A percentile compares a stretch with the other conserved stretches of the same genome.
These are phyloP conservation scores for Aspergillus brunneoviolaceus DNA, from an alignment of 2,329 filamentous ascomycete species.

Conservation along the genomic window DNA sequence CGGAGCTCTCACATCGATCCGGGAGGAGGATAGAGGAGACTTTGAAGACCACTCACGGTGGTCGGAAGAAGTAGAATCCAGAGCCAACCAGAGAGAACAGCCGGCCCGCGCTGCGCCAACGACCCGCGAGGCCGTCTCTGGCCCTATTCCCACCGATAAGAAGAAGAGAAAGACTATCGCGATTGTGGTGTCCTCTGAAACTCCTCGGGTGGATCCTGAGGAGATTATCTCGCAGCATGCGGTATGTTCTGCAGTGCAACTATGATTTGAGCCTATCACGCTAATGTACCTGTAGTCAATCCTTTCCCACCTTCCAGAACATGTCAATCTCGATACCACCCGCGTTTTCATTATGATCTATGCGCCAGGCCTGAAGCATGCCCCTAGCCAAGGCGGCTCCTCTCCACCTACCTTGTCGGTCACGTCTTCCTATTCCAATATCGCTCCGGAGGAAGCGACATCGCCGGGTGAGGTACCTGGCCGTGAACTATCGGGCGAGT, in stretches of 20 bases:
- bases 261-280: slow-evolving; percentile 1
- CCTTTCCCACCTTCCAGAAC: slow-evolving; percentile 80
- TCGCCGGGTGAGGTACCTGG: slow-evolving; percentile 43
- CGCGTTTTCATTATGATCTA: slow-evolving; percentile 90
- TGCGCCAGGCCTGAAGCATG: slow-evolving; percentile 73
- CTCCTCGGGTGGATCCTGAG: slow-evolving; percentile 57
- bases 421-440: slow-evolving; percentile 84
- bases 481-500: slow-evolving; percentile 50
- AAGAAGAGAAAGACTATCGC: slow-evolving; percentile 75
- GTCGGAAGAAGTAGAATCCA: slow-evolving; percentile 83
- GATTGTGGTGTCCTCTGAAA: slow-evolving; percentile 81
- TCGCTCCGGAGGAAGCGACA: slow-evolving; percentile 67
- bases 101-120: slow-evolving; percentile 21
- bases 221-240: slow-evolving; percentile 71
- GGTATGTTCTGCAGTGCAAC: slow-evolving; percentile 54
- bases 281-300: slow-evolving; percentile 61
- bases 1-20: slow-evolving; percentile 76
- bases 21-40: slow-evolving; percentile 76
- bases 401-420: slow-evolving; percentile 62
- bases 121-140: slow-evolving; percentile 36
- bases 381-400: slow-evolving; percentile 36
- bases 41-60: slow-evolving; percentile 86
- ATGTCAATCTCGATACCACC: slow-evolving; percentile 69
- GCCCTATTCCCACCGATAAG: slow-evolving; percentile 36
- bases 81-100: slow-evolving; percentile 44